Base-by-base conservation (phyloP, 176 grass and related monocot species). In the Triticum timopheevii region DNA sequence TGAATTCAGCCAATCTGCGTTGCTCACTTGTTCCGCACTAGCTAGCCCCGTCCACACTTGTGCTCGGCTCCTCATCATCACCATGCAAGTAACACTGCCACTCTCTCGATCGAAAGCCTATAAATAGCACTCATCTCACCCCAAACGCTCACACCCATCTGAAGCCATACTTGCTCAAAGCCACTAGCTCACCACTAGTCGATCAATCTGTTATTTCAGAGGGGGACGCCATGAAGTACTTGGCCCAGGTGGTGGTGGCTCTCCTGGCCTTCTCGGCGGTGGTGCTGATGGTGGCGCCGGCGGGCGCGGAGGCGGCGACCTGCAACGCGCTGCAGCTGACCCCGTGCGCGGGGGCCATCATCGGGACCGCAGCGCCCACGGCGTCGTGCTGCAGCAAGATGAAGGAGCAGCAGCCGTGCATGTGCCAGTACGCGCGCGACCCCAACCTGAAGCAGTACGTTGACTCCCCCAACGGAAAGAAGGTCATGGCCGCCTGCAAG, bases 341-440 rank as follows among this genome's bases (percentile, higher is more conserved):
- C 58, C 93, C 95, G 12, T 97, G 93, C 90, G 82, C 82, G 30
- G 76, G 84, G 22, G 89, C 95, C 34, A 88, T 97, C 82, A 25
- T 91, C 78, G 85, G 84, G 13, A 85, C 13, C 40, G 74, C 69
- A 12, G 10, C 74, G 73, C 91, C 92, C 2, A 62, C 82, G 38
- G 23, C 86, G 30, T 36, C 87, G 25, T 97, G 95, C 88, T 95
- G 93, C 83, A 76, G 79, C 83, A 81, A 82, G 84, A 69, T 98
- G 61, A 93, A 76, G 85, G 83, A 62, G 65, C 95, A 98, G 85
- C 65, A 83, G 89, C 77, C 95, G 24, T 98, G 95, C 89, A 24
- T 95, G 78, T 98, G 95, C 85, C 81, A 94, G 83, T 98, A 93
- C 76, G 91, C 76, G 30, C 85, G 72, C 20, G 92, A 98, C 89